Percentiles rank a stretch among this genome's conserved stretches.
Conservation (phyloP, 148 eudicot species). For the Pouteria glomerata region DNA sequence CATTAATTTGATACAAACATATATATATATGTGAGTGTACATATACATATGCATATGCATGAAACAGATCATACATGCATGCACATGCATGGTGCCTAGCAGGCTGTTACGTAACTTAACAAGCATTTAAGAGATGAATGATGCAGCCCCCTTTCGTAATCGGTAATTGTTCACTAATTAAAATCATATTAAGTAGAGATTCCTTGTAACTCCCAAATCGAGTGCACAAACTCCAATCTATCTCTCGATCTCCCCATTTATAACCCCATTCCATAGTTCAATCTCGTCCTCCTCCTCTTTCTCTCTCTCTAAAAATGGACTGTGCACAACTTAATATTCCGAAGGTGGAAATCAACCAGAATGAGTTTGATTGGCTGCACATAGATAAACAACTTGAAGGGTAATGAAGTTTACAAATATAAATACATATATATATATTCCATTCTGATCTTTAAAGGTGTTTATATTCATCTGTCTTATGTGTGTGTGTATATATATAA, state of each 20-base stretch:
- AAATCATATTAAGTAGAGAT: conserved; percentile 10
- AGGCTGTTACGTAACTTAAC: conserved; percentile 18
- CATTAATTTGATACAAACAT: neutral
- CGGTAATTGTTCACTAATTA: conserved; percentile 45
- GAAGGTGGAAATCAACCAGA: conserved; percentile 21
- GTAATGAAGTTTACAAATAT: conserved; percentile 1
- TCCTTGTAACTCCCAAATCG: conserved; percentile 46
- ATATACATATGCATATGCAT: neutral
- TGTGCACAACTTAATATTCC: conserved; percentile 13
- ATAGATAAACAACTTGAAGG: conserved; percentile 23
- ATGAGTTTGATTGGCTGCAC: conserved; percentile 14
- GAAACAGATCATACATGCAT: neutral
- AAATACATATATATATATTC: neutral
- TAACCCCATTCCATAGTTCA: neutral
- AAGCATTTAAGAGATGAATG: conserved; percentile 20
- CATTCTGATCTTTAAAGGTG: neutral
- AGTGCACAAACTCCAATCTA: conserved; percentile 24
- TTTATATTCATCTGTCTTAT: too few relatives aligned
- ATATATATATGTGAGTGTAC: neutral
- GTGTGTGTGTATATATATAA: neutral
- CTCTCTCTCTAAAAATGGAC: conserved; percentile 4
- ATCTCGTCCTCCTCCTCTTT: neutral
- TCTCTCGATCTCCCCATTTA: neutral
- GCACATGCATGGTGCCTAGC: too few relatives aligned
- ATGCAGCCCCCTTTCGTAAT: conserved; percentile 31